A percentile compares a stretch with the other conserved stretches of the same genome.
Evolutionary conservation across 208 protist genomes (phyloP).

Genomic region (Wallacemonas sp.): DNA sequence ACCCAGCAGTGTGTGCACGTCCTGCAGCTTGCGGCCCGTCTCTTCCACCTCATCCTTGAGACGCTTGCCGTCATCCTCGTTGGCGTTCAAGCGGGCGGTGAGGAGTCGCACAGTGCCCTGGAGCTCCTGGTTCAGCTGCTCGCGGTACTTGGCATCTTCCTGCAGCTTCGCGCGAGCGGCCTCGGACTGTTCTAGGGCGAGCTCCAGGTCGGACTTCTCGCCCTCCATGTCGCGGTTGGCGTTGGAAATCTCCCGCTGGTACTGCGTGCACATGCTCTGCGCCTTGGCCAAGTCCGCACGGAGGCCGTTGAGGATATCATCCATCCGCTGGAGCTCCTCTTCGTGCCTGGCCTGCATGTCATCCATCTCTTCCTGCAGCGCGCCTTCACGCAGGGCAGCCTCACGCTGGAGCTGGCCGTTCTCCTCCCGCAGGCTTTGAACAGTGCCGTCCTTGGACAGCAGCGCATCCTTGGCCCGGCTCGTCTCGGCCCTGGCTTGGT

Average conservation of each 20-base stretch:
- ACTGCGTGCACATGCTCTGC: slow-evolving; percentile 54
- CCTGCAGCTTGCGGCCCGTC: slow-evolving; percentile 66
- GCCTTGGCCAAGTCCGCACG: slow-evolving; percentile 68
- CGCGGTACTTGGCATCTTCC: slow-evolving; percentile 67
- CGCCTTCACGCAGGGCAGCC: slow-evolving; percentile 39
- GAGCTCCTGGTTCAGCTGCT: slow-evolving; percentile 80
- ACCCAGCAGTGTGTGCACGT: slow-evolving; percentile 79
- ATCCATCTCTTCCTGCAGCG: slow-evolving; percentile 63
- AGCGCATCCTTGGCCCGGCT: slow-evolving; percentile 41
- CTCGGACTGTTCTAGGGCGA: slow-evolving; percentile 58
- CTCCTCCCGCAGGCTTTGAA: slow-evolving; percentile 70
- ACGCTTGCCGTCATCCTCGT: slow-evolving; percentile 75
- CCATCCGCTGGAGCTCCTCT: slow-evolving; percentile 71
- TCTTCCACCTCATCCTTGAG: slow-evolving; percentile 77
- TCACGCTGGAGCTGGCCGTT: slow-evolving; percentile 56
- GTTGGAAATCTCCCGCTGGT: slow-evolving; percentile 61
- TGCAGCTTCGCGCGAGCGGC: slow-evolving; percentile 54
- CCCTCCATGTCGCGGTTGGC: slow-evolving; percentile 54
- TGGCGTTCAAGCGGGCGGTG: slow-evolving; percentile 59
- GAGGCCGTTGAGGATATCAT: slow-evolving; percentile 77
- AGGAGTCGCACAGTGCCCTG: slow-evolving; percentile 85
- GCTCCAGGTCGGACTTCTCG: slow-evolving; percentile 48
- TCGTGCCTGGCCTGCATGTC: slow-evolving; percentile 56
- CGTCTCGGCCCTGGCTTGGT: slow-evolving; percentile 52
- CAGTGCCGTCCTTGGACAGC: slow-evolving; percentile 38